phyloP scores from a whole-genome alignment of 768 basidiomycete genomes.

The Dacryopinax spathularia region DNA sequence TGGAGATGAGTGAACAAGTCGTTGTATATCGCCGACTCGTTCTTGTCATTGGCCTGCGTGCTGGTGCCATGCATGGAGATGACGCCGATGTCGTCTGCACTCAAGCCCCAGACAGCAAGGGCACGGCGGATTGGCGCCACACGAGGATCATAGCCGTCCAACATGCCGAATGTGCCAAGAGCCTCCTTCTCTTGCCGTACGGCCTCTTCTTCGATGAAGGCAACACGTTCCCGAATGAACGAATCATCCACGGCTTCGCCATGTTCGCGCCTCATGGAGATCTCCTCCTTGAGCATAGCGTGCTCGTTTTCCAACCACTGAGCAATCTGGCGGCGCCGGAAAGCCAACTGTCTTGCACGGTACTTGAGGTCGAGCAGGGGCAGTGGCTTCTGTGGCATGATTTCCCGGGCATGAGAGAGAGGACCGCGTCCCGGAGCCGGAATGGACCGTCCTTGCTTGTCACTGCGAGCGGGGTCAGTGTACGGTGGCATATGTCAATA shows the following conservation, averaged over 20 bases:
- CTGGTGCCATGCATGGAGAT: conserved; percentile 83
- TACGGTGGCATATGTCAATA: neutral
- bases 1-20: conserved; percentile 78
- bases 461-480: conserved; percentile 34
- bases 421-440: conserved; percentile 94
- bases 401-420: conserved; percentile 73
- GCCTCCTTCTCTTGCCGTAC: conserved; percentile 83
- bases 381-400: conserved; percentile 61
- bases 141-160: conserved; percentile 70
- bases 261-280: conserved; percentile 43
- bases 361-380: conserved; percentile 75
- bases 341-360: conserved; percentile 82
- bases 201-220: conserved; percentile 82
- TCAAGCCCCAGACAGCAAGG: conserved; percentile 91
- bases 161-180: conserved; percentile 88
- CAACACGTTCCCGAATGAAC: conserved; percentile 61
- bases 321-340: conserved; percentile 88
- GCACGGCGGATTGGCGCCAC: conserved; percentile 89
- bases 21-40: conserved; percentile 96
- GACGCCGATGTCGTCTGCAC: conserved; percentile 78
- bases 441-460: conserved; percentile 96
- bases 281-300: conserved; percentile 64
- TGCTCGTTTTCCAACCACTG: conserved; percentile 91
- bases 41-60: conserved; percentile 85
- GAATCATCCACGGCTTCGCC: conserved; percentile 43